Base-by-base conservation (phyloP, 139 green algal genomes). In the Chlorella sp. region DNA sequence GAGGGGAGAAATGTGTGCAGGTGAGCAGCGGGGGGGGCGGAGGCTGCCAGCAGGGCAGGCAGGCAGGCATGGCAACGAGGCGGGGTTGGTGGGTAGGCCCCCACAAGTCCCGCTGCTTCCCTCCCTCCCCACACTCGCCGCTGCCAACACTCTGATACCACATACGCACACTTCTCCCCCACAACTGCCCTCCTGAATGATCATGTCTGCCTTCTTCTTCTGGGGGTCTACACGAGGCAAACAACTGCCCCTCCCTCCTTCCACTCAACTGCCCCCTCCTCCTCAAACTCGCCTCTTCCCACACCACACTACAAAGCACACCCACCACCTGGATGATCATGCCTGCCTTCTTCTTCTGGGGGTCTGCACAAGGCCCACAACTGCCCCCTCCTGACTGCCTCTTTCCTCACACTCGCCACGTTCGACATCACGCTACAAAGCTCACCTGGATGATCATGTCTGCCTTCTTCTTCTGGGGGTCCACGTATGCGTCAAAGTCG, bases 211-310 rank as follows among this genome's bases (percentile, higher is more conserved):
- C 85, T 97, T 93, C 95, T 99, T 94, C 97, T 99, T 99, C 95
- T 99, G 98, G 77, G 98, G 97, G 96, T 99, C 98, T 91, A 99
- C 97, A n/a, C n/a, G n/a, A n/a, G n/a, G n/a, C n/a, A n/a, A n/a
- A n/a, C n/a, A n/a, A n/a, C n/a, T n/a, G n/a, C n/a, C n/a, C n/a
- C n/a, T n/a, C n/a, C n/a, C n/a, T n/a, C n/a, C n/a, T n/a, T n/a
- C n/a, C n/a, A n/a, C n/a, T n/a, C n/a, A n/a, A n/a, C n/a, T n/a
- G n/a, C n/a, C n/a, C n/a, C n/a, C n/a, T 5, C 73, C 1, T 12
- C 3, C 75, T 9, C 36, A 57, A 22, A 15, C n/a, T n/a, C n/a
- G n/a, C n/a, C n/a, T n/a, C n/a, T n/a, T n/a, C n/a, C n/a, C n/a
- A n/a, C n/a, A n/a, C n/a, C n/a, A n/a, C n/a, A n/a, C n/a, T n/a